Conservation (phyloP, 2,329 filamentous ascomycete species). For the Amylocarpus encephaloides region DNA sequence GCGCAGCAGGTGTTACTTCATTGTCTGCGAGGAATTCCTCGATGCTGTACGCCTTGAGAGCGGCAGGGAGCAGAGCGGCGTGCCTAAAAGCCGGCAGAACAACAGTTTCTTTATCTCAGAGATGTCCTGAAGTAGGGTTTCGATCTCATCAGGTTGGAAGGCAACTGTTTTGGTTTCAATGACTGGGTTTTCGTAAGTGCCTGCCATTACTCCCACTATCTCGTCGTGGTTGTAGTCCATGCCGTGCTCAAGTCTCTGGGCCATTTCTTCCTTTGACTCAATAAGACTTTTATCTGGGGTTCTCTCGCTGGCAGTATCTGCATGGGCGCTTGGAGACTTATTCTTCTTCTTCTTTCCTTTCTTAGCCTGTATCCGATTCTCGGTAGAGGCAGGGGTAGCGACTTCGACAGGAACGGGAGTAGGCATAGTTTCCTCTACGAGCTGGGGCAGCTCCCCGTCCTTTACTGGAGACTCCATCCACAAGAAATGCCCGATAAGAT, state of each 20-base stretch:
- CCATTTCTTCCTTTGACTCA: constrained; percentile 37
- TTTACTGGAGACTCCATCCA: constrained; percentile 11
- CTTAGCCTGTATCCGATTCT: constrained; percentile 12
- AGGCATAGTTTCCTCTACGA: neutral
- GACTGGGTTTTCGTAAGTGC: constrained; percentile 31
- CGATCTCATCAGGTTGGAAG: constrained; percentile 38
- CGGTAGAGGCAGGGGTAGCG: neutral
- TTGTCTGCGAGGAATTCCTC: constrained; percentile 39
- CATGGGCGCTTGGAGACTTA: constrained; percentile 15
- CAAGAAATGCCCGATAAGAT: constrained; percentile 16
- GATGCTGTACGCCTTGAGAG: constrained; percentile 38
- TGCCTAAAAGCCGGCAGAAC: constrained; percentile 43
- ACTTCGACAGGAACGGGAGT: neutral
- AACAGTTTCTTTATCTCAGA: constrained; percentile 43
- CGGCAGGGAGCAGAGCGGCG: constrained; percentile 39
- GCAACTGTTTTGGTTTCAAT: constrained; percentile 33
- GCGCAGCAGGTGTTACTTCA: constrained; percentile 37
- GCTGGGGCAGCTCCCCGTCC: neutral
- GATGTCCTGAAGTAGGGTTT: constrained; percentile 38
- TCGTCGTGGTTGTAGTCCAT: constrained; percentile 33
- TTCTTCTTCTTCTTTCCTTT: constrained; percentile 33
- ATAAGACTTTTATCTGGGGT: constrained; percentile 36
- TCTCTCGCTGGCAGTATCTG: constrained; percentile 14
- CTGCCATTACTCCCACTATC: constrained; percentile 32
- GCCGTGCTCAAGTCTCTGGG: constrained; percentile 36